Base-by-base conservation (phyloP, 83 land plant genomes). In the Picea abies region DNA sequence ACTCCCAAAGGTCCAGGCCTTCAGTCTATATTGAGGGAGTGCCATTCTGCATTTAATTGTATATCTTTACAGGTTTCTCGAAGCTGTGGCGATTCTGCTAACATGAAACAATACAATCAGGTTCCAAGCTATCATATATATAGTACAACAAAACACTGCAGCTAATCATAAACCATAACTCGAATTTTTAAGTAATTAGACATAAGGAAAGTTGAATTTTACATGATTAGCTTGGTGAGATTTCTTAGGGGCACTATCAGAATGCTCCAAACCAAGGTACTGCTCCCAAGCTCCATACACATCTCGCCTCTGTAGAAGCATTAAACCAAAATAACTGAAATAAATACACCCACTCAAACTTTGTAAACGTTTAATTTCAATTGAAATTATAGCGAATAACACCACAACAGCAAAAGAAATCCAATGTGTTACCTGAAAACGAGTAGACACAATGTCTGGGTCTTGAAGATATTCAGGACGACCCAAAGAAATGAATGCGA, bases 201-300 rank as follows among this genome's bases (percentile, higher is more conserved):
- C 60, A 29, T 0, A 56, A 56, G 16, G 83, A 35, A 52, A 62
- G 25, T 41, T 9, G 9, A 41, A 61, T 67, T 17, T 71, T 79
- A 94, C 99, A 93, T 96, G 99, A 85, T 91, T 94, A 8, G 84
- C 81, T 69, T 88, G 78, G 84, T 90, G 87, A 44, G 95, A 47
- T 79, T 94, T 85, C 81, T 94, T 96, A 23, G 97, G 99, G 49
- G 94, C 85, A 84, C 81, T 90, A 81, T 96, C 99, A 65, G 91
- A 66, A 70, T 96, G 99, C 85, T 96, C 99, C 89, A 96, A 60
- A 29, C 99, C 99, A 65, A 96, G 90, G 73, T 94, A 96, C 84
- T 96, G 96, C 69, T 96, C 99, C 97, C 99, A 96, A 70, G 95
- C 98, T 65, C 94, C 99, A 86, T 93, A 91, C 47, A 89, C 89